Conservation (phyloP, 2,329 filamentous ascomycete species). For the Fusarium buxicola region DNA sequence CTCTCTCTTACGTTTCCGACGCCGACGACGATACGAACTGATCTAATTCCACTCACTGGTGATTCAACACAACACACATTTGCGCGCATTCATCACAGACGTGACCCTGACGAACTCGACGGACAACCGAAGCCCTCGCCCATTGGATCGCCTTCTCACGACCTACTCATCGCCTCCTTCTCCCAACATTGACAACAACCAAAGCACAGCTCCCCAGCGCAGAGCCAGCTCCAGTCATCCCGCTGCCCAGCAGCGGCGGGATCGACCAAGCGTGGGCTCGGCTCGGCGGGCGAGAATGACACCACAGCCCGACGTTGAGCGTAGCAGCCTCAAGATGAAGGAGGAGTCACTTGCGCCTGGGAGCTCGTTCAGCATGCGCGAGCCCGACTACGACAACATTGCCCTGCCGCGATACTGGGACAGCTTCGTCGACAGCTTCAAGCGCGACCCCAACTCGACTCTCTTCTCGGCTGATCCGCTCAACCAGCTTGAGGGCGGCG, state of each 20-base stretch:
- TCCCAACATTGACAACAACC: slow-evolving; percentile 20
- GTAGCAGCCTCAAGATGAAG: slow-evolving; percentile 69
- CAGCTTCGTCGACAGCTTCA: slow-evolving; percentile 71
- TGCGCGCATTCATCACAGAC: slow-evolving; percentile 2
- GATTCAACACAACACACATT: slow-evolving; percentile 9
- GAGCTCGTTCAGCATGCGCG: slow-evolving; percentile 64
- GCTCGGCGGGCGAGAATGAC: slow-evolving; percentile 55
- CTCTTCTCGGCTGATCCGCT: slow-evolving; percentile 61
- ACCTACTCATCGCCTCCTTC: slow-evolving; percentile 28
- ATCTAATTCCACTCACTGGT: neutral
- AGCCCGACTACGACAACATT: slow-evolving; percentile 58
- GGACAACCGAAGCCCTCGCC: slow-evolving; percentile 18
- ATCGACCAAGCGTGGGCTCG: slow-evolving; percentile 38
- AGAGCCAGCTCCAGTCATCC: slow-evolving; percentile 37
- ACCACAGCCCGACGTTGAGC: slow-evolving; percentile 59
- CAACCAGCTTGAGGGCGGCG: slow-evolving; percentile 48
- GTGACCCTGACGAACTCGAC: slow-evolving; percentile 36
- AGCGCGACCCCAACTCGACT: slow-evolving; percentile 65
- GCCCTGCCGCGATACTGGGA: slow-evolving; percentile 50
- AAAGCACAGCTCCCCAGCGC: slow-evolving; percentile 15
- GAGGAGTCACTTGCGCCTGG: slow-evolving; percentile 66
- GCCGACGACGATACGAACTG: slow-evolving; percentile 26
- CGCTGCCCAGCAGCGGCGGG: slow-evolving; percentile 16
- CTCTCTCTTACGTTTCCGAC: slow-evolving; percentile 23
- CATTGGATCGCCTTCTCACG: slow-evolving; percentile 33